A percentile compares a stretch with the other conserved stretches of the same genome.
Evolutionary conservation across 352 stramenopile species (phyloP).

Genomic region (Thraustochytrium sp.): DNA sequence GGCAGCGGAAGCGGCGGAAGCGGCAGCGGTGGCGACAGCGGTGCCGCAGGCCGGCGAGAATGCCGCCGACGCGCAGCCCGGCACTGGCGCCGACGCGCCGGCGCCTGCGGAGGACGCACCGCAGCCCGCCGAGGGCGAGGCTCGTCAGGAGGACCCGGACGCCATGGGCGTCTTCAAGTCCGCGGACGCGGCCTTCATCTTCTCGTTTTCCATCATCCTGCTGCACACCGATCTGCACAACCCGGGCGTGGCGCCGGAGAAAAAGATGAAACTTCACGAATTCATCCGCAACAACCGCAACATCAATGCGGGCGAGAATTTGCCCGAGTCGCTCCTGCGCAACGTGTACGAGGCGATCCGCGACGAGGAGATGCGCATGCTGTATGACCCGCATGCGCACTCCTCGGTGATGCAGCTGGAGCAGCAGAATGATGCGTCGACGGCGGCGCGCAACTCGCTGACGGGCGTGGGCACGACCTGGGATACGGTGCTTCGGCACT

Average conservation of each 20-base stretch:
- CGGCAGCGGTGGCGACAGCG: too few species aligned
- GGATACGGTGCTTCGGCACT: slow-evolving; percentile 49
- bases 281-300: slow-evolving; percentile 96
- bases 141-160: background rate
- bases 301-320: slow-evolving; percentile 90
- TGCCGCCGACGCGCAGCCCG: background rate
- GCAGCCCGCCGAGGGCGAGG: background rate
- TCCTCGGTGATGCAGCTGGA: slow-evolving; percentile 59
- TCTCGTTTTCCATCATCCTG: slow-evolving; percentile 94
- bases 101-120: background rate
- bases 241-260: slow-evolving; percentile 87
- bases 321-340: slow-evolving; percentile 82
- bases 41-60: background rate
- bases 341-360: slow-evolving; percentile 94
- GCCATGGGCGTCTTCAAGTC: slow-evolving; percentile 75
- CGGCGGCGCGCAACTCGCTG: slow-evolving; percentile 18
- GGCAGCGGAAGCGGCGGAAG: background rate
- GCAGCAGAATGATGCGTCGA: slow-evolving; percentile 51
- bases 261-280: slow-evolving; percentile 92
- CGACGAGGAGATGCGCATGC: slow-evolving; percentile 75
- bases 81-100: background rate
- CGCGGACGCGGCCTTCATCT: slow-evolving; percentile 95
- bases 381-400: slow-evolving; percentile 28
- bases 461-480: slow-evolving; percentile 45
- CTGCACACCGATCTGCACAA: slow-evolving; percentile 98